Conservation (phyloP, 1,139 yeast species). For the Magnusiomyces suaveolens region DNA sequence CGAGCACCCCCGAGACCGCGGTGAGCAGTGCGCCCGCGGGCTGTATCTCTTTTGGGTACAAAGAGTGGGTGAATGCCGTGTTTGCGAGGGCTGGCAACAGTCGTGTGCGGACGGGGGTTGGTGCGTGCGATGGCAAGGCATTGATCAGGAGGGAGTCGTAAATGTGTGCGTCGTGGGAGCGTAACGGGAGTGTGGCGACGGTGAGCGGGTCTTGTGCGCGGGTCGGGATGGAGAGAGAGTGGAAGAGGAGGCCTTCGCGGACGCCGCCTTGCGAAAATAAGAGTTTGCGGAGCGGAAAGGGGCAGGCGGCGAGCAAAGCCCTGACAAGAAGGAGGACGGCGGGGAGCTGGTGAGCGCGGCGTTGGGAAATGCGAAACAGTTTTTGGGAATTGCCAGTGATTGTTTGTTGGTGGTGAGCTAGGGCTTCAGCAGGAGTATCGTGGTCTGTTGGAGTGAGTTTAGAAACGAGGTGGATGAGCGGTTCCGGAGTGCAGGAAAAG, state of each 20-base stretch:
- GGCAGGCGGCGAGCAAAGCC: constrained; percentile 46
- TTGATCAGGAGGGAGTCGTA: constrained; percentile 41
- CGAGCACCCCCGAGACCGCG: constrained; percentile 57
- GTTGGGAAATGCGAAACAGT: constrained; percentile 50
- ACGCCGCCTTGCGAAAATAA: constrained; percentile 65
- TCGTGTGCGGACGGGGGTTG: constrained; percentile 45
- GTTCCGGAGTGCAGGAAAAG: constrained; percentile 45
- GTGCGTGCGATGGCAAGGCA: constrained; percentile 30
- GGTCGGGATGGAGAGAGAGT: constrained; percentile 44
- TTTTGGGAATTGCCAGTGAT: constrained; percentile 26
- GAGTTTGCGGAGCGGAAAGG: constrained; percentile 50
- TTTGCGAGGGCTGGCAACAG: constrained; percentile 60
- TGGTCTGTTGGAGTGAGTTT: neutral
- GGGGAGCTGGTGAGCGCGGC: constrained; percentile 52
- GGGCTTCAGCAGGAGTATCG: neutral
- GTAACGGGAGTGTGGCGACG: constrained; percentile 55
- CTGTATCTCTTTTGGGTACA: constrained; percentile 61
- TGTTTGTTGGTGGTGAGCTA: neutral
- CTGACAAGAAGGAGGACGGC: constrained; percentile 53
- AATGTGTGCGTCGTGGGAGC: constrained; percentile 47
- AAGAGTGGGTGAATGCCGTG: constrained; percentile 58
- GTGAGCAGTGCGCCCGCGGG: constrained; percentile 60
- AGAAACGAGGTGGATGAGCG: constrained; percentile 32
- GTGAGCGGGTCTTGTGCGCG: constrained; percentile 54
- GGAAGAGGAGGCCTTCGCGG: constrained; percentile 58